A percentile compares a stretch with the other conserved stretches of the same genome.
phyloP scores from a whole-genome alignment of 306 rosid genomes.

The Carpinus viminea region DNA sequence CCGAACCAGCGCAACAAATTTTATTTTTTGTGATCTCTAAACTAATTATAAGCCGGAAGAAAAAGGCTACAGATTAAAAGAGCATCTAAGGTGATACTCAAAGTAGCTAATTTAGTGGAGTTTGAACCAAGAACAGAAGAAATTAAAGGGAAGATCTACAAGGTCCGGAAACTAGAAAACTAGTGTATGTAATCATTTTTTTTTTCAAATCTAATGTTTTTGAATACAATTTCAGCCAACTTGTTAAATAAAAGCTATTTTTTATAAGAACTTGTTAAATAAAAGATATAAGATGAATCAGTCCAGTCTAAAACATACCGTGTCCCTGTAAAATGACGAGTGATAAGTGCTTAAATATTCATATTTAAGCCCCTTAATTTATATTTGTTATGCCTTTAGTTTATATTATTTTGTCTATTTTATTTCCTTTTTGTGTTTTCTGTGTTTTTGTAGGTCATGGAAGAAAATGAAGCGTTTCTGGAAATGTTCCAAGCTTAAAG shows the following conservation, averaged over 20 bases:
- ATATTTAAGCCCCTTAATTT: no score
- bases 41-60: no score
- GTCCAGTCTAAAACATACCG: conserved; percentile 49
- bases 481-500: no score
- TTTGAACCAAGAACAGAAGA: not conserved
- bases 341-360: no score
- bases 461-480: no score
- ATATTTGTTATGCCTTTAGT: no score
- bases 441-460: no score
- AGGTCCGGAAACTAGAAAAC: not conserved
- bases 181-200: not conserved
- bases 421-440: no score
- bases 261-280: not conserved
- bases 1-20: not conserved
- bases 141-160: not conserved
- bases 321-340: conserved; percentile 97
- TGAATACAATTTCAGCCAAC: not conserved
- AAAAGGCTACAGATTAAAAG: not conserved
- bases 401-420: no score
- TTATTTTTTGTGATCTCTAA: not conserved
- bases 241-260: no score
- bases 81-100: not conserved
- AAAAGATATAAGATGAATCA: not conserved
- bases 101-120: not conserved
- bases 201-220: not conserved